phyloP scores from a whole-genome alignment of 176 grass and related monocot species.

The Urochloa ruziziensis region DNA sequence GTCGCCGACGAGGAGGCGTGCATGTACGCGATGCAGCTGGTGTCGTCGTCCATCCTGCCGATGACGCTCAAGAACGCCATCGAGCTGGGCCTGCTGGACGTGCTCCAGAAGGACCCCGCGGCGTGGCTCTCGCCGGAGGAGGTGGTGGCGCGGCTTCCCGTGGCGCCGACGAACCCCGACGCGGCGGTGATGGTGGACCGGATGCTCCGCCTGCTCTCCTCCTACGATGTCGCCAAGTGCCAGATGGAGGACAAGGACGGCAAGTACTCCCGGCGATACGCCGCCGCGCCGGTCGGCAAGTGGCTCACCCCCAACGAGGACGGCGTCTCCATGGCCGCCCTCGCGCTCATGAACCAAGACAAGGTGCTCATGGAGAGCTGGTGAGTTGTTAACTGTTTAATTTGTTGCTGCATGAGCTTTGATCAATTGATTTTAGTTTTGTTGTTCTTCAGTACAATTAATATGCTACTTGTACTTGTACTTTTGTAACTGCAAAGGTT shows the following conservation, averaged over 20 bases:
- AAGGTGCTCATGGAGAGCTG: slow-evolving; percentile 99
- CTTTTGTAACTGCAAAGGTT: not conserved
- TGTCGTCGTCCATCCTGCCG: slow-evolving; percentile 76
- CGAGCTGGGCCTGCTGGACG: slow-evolving; percentile 81
- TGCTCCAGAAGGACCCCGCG: slow-evolving; percentile 36
- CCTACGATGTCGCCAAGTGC: slow-evolving; percentile 66
- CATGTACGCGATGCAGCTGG: slow-evolving; percentile 82
- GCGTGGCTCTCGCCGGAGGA: slow-evolving; percentile 48
- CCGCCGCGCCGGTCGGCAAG: slow-evolving; percentile 61
- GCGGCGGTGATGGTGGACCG: slow-evolving; percentile 86
- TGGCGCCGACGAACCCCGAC: slow-evolving; percentile 35
- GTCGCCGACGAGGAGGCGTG: slow-evolving; percentile 84
- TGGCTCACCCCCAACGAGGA: slow-evolving; percentile 88
- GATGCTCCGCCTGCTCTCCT: slow-evolving; percentile 76
- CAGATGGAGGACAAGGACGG: slow-evolving; percentile 50
- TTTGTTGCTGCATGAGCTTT: too few relatives aligned
- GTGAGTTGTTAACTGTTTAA: too few relatives aligned
- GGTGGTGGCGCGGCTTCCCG: slow-evolving; percentile 52
- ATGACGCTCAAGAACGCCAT: slow-evolving; percentile 97
- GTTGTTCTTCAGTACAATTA: not conserved
- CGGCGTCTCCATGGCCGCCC: slow-evolving; percentile 89
- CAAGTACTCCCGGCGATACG: slow-evolving; percentile 37
- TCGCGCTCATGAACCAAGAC: slow-evolving; percentile 89
- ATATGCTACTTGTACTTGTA: not conserved
- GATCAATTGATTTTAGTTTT: not conserved